A percentile compares a stretch with the other conserved stretches of the same genome.
phyloP scores from a whole-genome alignment of 176 grass and related monocot species.

The Triticum urartu region DNA sequence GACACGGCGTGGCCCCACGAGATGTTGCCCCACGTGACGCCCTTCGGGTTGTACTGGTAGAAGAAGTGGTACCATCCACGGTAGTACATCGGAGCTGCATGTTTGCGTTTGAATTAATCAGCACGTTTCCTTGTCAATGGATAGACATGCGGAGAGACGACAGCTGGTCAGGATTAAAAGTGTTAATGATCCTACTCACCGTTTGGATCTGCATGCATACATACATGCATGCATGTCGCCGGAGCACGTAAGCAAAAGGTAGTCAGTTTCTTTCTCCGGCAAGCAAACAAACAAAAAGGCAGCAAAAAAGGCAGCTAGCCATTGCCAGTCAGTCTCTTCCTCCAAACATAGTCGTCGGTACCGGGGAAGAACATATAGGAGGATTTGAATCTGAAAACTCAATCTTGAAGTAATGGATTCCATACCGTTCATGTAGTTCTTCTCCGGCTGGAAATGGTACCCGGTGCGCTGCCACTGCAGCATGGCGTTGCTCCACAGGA shows the following conservation, averaged over 20 bases:
- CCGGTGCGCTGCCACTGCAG: conserved; percentile 57
- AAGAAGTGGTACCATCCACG: conserved; percentile 15
- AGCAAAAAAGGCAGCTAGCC: too few relatives aligned
- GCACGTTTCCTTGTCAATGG: not conserved
- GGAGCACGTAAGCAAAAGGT: not conserved
- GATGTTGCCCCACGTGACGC: not conserved
- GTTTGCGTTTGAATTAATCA: not conserved
- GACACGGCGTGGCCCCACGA: not conserved
- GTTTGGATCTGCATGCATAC: not conserved
- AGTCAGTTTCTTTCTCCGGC: too few relatives aligned
- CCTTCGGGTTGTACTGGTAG: not conserved
- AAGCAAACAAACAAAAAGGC: too few relatives aligned
- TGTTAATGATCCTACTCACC: not conserved
- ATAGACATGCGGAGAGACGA: not conserved
- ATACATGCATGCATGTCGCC: not conserved
- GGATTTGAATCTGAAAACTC: too few relatives aligned
- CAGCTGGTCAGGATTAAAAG: not conserved
- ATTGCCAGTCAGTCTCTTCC: too few relatives aligned
- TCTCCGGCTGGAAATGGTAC: conserved; percentile 57
- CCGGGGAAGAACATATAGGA: too few relatives aligned
- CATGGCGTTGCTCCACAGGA: conserved; percentile 52
- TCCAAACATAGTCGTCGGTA: too few relatives aligned
- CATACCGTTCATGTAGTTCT: conserved; percentile 40
- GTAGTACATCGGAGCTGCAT: conserved; percentile 1
- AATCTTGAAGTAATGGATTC: not conserved